These are phyloP conservation scores for Termitomyces sp. DNA, from an alignment of 768 basidiomycete species.

Conservation along the genomic window DNA sequence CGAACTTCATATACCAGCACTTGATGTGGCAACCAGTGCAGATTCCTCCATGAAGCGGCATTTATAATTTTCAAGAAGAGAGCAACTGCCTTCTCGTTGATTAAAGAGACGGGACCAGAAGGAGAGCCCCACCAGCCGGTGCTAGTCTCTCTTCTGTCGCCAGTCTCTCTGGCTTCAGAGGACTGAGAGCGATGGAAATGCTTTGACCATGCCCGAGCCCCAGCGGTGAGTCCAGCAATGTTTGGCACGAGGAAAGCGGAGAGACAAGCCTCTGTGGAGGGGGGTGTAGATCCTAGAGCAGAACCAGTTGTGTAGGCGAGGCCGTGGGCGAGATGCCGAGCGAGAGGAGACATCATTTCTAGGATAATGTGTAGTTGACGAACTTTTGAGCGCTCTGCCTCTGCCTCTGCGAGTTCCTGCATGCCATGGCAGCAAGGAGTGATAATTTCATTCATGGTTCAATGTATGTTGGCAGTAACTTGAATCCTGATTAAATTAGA, in stretches of 20 bases:
- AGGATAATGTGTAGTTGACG: not conserved
- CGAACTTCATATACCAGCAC: slow-evolving; percentile 61
- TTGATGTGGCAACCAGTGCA: slow-evolving; percentile 64
- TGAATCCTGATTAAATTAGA: no score
- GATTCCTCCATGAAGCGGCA: slow-evolving; percentile 54
- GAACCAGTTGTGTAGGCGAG: slow-evolving; percentile 61
- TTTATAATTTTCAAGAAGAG: slow-evolving; percentile 54
- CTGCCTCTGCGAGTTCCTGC: slow-evolving; percentile 39
- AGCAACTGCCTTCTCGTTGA: slow-evolving; percentile 49
- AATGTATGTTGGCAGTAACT: no score
- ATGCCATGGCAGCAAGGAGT: slow-evolving; percentile 40
- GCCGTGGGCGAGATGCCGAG: slow-evolving; percentile 43
- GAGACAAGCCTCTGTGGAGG: slow-evolving; percentile 49
- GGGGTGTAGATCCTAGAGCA: slow-evolving; percentile 46
- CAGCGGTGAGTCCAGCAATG: slow-evolving; percentile 47
- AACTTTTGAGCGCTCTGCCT: slow-evolving; percentile 32
- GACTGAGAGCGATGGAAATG: slow-evolving; percentile 54
- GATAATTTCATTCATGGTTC: not conserved
- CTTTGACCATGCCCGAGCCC: slow-evolving; percentile 66
- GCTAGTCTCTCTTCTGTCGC: slow-evolving; percentile 17
- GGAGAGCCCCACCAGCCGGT: slow-evolving; percentile 60
- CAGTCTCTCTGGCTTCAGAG: slow-evolving; percentile 8
- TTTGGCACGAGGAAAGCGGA: slow-evolving; percentile 49
- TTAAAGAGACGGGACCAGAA: slow-evolving; percentile 45
- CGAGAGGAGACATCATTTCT: slow-evolving; percentile 28